Evolutionary conservation across 2,329 filamentous ascomycete species (phyloP).

Genomic region (Knufia fluminis): DNA sequence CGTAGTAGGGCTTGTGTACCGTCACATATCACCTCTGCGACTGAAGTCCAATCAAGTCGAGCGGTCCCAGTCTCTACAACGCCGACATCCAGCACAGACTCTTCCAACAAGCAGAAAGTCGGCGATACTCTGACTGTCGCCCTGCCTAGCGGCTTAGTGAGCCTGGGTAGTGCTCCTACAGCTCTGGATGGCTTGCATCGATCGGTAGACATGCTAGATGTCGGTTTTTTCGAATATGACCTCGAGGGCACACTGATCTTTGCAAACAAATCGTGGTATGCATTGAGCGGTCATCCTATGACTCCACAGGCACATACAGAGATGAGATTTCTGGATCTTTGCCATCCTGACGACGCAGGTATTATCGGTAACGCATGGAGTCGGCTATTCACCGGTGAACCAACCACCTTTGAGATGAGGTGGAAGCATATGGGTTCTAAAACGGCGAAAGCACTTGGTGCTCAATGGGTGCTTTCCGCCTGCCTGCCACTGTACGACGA

Average conservation of each 20-base stretch:
- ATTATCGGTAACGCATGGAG: background rate
- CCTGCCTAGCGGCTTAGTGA: background rate
- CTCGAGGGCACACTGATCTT: background rate
- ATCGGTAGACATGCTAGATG: slow-evolving; percentile 2
- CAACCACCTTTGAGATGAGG: slow-evolving; percentile 1
- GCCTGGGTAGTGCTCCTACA: background rate
- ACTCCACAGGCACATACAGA: background rate
- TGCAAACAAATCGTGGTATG: slow-evolving; percentile 4
- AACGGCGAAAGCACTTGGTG: background rate
- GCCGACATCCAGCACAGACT: background rate
- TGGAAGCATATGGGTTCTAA: background rate
- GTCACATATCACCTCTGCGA: background rate
- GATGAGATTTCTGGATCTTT: slow-evolving; percentile 3
- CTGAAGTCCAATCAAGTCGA: background rate
- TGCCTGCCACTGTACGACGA: background rate
- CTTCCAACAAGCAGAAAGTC: background rate
- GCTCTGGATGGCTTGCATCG: background rate
- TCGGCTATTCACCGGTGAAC: background rate
- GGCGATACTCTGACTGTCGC: background rate
- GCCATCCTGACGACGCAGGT: background rate
- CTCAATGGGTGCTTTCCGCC: background rate
- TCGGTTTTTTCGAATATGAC: slow-evolving; percentile 3
- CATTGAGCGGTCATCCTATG: background rate
- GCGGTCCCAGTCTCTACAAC: background rate
- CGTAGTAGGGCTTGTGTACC: background rate